Evolutionary conservation across 2,329 filamentous ascomycete genomes (phyloP), one percentile per base, ranked within the genome.

Genomic region (Aspergillus amoenus): DNA sequence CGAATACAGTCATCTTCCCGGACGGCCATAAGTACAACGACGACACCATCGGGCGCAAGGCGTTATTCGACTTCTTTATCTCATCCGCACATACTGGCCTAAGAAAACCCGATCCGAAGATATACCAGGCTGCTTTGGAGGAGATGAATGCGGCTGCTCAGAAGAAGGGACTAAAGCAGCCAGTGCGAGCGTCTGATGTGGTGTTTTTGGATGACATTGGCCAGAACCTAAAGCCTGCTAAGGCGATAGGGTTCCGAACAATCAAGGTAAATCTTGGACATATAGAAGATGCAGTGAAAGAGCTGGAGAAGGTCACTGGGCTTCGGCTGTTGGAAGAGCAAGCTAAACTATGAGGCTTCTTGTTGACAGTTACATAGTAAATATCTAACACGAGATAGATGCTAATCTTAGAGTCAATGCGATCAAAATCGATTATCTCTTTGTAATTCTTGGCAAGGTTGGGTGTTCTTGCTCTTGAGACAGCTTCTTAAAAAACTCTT

Each of bases 131-230:
- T 61, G 88, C 93, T 0, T 72, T 96, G 46, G 73, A 81, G 55
- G 81, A 84, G 64, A 79, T 94, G 62, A 81, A 90, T 66, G 80
- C 83, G 59, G 85, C 84, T 63, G 85, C 87, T 1, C 80, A 76
- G 68, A 73, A 78, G 22, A 85, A 84, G 37, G 81, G 80, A 4
- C 83, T 82, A 78, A 73, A 72, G n/a, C 74, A 72, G 15, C 74
- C 5, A 78, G 78, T 95, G 8, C 73, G 77, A 55, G 77, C 88
- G 0, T 77, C 78, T 0, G 91, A 97, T 55, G 79, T 97, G 44
- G 76, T 96, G 4, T 99, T 99, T 71, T 76, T 97, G 49, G 94
- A 97, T 71, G 93, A 97, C 67, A 96, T 99, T 71, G 94, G 94
- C 2, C 87, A 93, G 74, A 99, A 99, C 71, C 74, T 97, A 57